Conservation (phyloP, 345 rosid genomes). For the Ricinus communis region DNA sequence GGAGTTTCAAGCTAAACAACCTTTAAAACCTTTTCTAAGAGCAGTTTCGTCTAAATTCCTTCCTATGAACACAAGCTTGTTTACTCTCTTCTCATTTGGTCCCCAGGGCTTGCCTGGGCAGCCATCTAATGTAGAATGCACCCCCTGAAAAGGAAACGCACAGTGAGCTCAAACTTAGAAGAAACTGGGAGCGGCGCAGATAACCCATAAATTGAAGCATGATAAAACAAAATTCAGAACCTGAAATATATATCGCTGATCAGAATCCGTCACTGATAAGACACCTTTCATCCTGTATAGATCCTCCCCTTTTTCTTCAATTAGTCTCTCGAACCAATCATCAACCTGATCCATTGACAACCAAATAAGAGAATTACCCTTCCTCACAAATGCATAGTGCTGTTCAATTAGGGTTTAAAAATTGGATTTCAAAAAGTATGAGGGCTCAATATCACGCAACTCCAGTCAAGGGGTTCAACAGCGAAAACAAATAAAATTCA, state of each 20-base stretch:
- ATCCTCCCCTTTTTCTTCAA: constrained; percentile 71
- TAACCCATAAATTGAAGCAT: background rate
- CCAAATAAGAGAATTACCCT: background rate
- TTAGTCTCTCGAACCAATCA: constrained; percentile 72
- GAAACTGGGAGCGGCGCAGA: background rate
- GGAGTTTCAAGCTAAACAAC: constrained; percentile 47
- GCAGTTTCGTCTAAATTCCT: constrained; percentile 57
- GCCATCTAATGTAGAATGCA: constrained; percentile 62
- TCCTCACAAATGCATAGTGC: background rate
- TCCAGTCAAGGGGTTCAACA: too few species aligned
- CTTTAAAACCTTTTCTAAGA: constrained; percentile 61
- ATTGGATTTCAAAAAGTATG: too few species aligned
- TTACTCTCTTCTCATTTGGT: constrained; percentile 55
- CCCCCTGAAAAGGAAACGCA: constrained; percentile 45
- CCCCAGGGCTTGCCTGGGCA: constrained; percentile 60
- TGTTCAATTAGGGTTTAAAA: too few species aligned
- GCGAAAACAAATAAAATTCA: too few species aligned
- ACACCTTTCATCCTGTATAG: constrained; percentile 76
- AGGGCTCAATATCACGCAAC: too few species aligned
- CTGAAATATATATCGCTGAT: constrained; percentile 65
- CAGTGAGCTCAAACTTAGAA: too few species aligned
- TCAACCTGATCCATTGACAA: constrained; percentile 47
- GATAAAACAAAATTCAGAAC: constrained; percentile 24
- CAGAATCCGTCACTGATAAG: constrained; percentile 42
- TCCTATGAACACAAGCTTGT: constrained; percentile 73